These are phyloP conservation scores for Mortierella sp. DNA, from an alignment of 371 early-diverging fungal genomes.

Conservation along the genomic window DNA sequence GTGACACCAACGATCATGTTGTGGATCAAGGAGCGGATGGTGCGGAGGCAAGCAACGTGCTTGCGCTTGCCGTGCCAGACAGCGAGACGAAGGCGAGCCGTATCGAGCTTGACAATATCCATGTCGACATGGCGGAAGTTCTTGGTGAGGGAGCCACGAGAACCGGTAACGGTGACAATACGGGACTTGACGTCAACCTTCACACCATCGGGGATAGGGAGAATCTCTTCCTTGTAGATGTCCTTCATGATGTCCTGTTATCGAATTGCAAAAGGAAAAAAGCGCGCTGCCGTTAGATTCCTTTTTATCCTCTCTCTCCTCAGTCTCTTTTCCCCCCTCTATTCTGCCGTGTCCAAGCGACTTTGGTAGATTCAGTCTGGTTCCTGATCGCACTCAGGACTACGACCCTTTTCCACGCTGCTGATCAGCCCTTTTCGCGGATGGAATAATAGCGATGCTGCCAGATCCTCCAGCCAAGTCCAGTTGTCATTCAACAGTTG, in stretches of 20 bases:
- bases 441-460: no score
- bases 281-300: no score
- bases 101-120: constrained; percentile 83
- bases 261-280: no score
- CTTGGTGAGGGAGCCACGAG: constrained; percentile 92
- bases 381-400: no score
- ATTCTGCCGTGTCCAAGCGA: no score
- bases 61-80: constrained; percentile 99
- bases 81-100: constrained; percentile 80
- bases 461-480: no score
- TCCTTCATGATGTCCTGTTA: constrained; percentile 76
- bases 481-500: no score
- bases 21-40: constrained; percentile 95
- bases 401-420: no score
- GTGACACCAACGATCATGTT: constrained; percentile 99
- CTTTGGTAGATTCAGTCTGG: no score
- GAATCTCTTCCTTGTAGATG: constrained; percentile 85
- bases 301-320: no score
- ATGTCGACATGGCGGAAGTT: constrained; percentile 96
- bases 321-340: no score
- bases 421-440: no score
- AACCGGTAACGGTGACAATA: constrained; percentile 80
- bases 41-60: constrained; percentile 98
- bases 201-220: constrained; percentile 80
- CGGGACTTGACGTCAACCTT: constrained; percentile 83